Conservation (phyloP, 2,329 filamentous ascomycete species). For the Pseudogymnoascus sp. region DNA sequence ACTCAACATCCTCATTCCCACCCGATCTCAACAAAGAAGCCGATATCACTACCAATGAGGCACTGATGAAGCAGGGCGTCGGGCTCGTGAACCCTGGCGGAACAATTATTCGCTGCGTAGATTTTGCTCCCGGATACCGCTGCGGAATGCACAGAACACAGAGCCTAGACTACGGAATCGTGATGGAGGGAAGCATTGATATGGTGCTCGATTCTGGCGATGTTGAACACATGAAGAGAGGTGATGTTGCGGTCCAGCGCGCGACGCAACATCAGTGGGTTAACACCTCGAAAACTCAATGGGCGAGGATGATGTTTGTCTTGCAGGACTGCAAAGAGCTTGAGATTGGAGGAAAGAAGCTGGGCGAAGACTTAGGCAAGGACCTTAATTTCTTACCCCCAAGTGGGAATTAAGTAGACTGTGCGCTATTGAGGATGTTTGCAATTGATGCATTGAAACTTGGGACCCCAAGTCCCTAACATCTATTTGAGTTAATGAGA, state of each 20-base stretch:
- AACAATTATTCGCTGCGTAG: slow-evolving; percentile 10
- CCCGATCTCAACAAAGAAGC: slow-evolving; percentile 32
- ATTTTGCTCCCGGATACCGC: slow-evolving; percentile 9
- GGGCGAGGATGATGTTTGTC: slow-evolving; percentile 12
- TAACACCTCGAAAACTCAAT: slow-evolving; percentile 9
- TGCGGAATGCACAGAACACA: slow-evolving; percentile 12
- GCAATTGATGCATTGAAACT: no score
- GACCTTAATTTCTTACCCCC: background rate
- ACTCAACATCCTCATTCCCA: slow-evolving; percentile 35
- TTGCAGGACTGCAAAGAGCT: slow-evolving; percentile 10
- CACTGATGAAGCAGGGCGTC: slow-evolving; percentile 15
- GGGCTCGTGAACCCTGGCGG: background rate
- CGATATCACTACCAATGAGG: slow-evolving; percentile 34
- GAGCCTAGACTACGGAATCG: slow-evolving; percentile 13
- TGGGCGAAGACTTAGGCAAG: slow-evolving; percentile 10
- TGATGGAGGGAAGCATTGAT: slow-evolving; percentile 11
- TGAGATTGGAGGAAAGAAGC: background rate
- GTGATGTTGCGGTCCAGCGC: slow-evolving; percentile 11
- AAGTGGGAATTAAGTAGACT: slow-evolving; percentile 36
- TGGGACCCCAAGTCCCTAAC: no score
- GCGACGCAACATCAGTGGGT: slow-evolving; percentile 10
- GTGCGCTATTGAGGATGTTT: slow-evolving; percentile 27
- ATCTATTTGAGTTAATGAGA: no score
- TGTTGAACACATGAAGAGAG: background rate
- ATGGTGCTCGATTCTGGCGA: slow-evolving; percentile 12